Evolutionary conservation across 179 eudicot species (phyloP), one percentile per base, ranked within the genome.

Genomic region (Beta corolliflora): DNA sequence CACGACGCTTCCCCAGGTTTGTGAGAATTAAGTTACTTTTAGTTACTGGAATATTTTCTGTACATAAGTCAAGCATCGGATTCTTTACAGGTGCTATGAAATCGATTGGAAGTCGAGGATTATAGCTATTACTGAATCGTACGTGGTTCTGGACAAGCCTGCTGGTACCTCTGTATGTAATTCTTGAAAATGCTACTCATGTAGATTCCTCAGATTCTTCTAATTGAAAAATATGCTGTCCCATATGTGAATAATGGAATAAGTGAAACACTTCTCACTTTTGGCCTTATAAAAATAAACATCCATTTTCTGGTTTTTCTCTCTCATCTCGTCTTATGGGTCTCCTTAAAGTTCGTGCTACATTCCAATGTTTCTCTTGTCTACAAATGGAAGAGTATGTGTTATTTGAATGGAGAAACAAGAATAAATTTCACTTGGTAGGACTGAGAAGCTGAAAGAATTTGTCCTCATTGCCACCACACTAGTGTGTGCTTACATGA

Each of bases 1-100:
- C 99, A 53, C 93, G 93, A 84, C 94, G 98, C 71, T 96, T 90
- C 74, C 99, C 98, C 54, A 93, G 98, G 99, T 96, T 78, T 81
- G 82, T 50, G 21, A 79, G 44, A 13, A 71, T 70, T 10, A 53
- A 7, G 45, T 11, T 66, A 63, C 78, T 56, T 70, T 9, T 72
- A 19, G n/a, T 23, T 54, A 56, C 71, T 73, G 31, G 69, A 61
- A 75, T 63, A 75, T 53, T 56, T 13, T 64, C n/a, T 65, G 4
- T 56, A 25, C 45, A 48, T 56, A 85, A 75, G 50, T 36, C 48
- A 72, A 71, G 48, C 76, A 71, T 74, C 82, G 63, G 65, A 60
- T 72, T 67, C 64, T 45, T 67, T 60, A 74, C 89, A 96, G 98
- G 91, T 96, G 98, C 86, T 96, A 96, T 84, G 97, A 94, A 81